These are phyloP conservation scores for Darksidea phi DNA, from an alignment of 495 filamentous ascomycete genomes.

Conservation along the genomic window DNA sequence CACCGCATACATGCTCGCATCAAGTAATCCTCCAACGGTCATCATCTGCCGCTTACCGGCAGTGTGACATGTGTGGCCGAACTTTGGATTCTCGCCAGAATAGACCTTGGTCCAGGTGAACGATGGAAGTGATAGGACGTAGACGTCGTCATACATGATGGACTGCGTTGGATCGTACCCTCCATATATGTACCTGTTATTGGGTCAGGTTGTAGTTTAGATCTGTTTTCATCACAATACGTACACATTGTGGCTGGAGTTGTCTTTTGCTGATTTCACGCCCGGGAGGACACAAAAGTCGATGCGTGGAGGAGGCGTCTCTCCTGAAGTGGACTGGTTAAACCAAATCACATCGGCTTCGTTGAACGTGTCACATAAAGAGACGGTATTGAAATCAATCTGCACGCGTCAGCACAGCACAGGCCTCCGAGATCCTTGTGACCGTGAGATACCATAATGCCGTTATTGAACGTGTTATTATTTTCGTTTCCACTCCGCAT, in stretches of 20 bases:
- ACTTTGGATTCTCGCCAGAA: constrained; percentile 40
- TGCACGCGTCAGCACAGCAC: constrained; percentile 12
- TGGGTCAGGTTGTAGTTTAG: no score
- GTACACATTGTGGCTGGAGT: constrained; percentile 28
- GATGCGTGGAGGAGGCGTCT: constrained; percentile 15
- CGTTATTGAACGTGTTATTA: no score
- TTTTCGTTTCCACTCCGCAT: constrained; percentile 8
- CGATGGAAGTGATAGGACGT: constrained; percentile 69
- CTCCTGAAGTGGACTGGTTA: constrained; percentile 14
- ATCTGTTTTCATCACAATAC: no score
- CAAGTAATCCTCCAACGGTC: constrained; percentile 48
- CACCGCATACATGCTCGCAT: no score
- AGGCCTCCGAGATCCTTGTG: background rate
- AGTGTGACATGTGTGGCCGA: constrained; percentile 45
- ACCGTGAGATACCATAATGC: no score
- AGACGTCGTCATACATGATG: constrained; percentile 63
- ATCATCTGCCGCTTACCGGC: constrained; percentile 45
- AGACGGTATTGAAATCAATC: constrained; percentile 24
- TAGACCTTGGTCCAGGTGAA: constrained; percentile 72
- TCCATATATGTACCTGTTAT: constrained; percentile 37
- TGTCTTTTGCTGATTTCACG: constrained; percentile 24
- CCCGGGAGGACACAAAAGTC: constrained; percentile 19
- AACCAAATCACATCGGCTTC: constrained; percentile 31
- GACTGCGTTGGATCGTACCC: constrained; percentile 44
- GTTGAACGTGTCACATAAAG: constrained; percentile 34